phyloP scores from a whole-genome alignment of 2,329 filamentous ascomycete genomes.

The Fusarium multiceps region DNA sequence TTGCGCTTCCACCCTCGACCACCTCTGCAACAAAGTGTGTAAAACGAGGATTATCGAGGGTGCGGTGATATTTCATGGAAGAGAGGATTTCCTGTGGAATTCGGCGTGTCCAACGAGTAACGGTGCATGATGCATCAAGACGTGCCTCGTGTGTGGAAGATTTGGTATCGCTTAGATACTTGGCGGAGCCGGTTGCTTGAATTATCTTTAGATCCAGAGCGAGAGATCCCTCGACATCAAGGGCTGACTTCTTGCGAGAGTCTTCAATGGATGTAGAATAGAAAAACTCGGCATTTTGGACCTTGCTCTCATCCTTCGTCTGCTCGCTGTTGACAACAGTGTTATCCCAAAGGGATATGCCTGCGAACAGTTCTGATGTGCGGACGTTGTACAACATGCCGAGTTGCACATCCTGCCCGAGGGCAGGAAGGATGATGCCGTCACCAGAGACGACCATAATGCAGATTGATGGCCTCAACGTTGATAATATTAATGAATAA shows the following conservation, averaged over 20 bases:
- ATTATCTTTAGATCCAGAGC: neutral
- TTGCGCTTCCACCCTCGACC: constrained; percentile 1
- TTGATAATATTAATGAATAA: neutral
- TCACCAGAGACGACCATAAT: constrained; percentile 3
- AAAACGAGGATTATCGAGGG: neutral
- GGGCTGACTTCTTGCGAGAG: constrained; percentile 3
- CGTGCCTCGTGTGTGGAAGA: constrained; percentile 1
- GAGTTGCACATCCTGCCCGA: neutral
- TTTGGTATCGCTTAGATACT: constrained; percentile 3
- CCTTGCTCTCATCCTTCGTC: neutral
- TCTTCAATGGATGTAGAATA: constrained; percentile 6
- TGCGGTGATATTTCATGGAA: constrained; percentile 1
- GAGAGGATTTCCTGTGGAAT: constrained; percentile 2
- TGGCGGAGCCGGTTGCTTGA: constrained; percentile 1
- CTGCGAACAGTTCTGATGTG: constrained; percentile 1
- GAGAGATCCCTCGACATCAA: constrained; percentile 1
- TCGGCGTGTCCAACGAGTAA: constrained; percentile 2
- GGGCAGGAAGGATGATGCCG: neutral
- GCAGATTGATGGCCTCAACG: neutral
- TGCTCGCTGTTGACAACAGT: neutral
- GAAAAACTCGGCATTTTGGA: constrained; percentile 2
- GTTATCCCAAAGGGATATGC: neutral
- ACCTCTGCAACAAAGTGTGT: constrained; percentile 4
- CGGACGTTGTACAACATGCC: constrained; percentile 4
- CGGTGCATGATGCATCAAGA: constrained; percentile 3